Conservation (phyloP, 805 yeast genomes). For the Wickerhamomyces bovis region DNA sequence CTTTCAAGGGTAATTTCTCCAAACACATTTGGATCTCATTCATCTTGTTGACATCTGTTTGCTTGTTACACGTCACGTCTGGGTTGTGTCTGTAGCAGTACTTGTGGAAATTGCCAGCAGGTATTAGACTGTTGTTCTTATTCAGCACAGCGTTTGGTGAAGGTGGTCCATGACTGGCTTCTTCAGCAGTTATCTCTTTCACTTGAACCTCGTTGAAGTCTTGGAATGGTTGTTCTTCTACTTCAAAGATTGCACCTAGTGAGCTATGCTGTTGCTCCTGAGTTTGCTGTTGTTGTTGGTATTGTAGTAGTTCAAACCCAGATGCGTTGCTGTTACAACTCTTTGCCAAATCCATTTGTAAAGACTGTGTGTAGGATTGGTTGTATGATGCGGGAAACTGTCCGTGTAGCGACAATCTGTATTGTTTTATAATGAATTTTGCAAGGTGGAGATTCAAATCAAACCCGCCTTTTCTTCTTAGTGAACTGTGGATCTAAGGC, state of each 20-base stretch:
- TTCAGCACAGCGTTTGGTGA: slow-evolving; percentile 3
- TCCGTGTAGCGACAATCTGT: neutral
- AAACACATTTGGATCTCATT: slow-evolving; percentile 51
- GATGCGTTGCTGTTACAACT: slow-evolving; percentile 3
- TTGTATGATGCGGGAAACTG: neutral
- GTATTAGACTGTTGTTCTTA: slow-evolving; percentile 13
- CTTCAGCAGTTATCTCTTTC: neutral
- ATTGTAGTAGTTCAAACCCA: too few species aligned
- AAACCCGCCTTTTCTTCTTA: neutral
- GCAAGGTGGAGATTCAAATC: neutral
- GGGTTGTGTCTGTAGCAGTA: slow-evolving; percentile 95
- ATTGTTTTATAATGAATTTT: neutral
- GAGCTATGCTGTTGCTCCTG: too few species aligned
- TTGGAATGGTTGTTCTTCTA: neutral
- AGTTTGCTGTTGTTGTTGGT: neutral
- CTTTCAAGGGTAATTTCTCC: slow-evolving; percentile 58
- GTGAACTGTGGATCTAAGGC: neutral
- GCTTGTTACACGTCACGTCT: slow-evolving; percentile 66
- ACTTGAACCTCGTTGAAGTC: neutral
- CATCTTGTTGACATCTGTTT: slow-evolving; percentile 60
- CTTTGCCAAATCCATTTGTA: slow-evolving; percentile 13
- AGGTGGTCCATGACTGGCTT: neutral
- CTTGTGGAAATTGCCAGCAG: slow-evolving; percentile 47
- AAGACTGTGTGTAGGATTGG: neutral
- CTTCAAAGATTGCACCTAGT: neutral